phyloP scores from a whole-genome alignment of 495 filamentous ascomycete genomes.

The Penicillium macrosclerotiorum region DNA sequence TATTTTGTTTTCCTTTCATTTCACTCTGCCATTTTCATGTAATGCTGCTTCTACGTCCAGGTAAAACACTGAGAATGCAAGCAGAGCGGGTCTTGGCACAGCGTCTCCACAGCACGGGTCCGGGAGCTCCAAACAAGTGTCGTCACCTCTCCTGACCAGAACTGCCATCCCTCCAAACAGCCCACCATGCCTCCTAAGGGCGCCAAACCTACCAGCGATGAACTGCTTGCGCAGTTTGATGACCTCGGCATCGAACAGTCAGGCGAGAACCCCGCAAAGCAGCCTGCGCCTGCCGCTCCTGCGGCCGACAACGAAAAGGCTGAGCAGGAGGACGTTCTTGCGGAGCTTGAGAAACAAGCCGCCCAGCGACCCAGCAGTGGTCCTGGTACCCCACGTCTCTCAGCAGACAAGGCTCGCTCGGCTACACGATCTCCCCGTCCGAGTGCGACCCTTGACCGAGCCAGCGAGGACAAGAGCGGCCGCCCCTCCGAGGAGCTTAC shows the following conservation, averaged over 20 bases:
- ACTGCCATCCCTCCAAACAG: slow-evolving; percentile 2
- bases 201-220: slow-evolving; percentile 67
- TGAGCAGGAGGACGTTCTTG: slow-evolving; percentile 66
- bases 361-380: slow-evolving; percentile 64
- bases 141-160: slow-evolving; percentile 34
- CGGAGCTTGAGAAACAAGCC: slow-evolving; percentile 79
- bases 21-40: no score
- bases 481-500: slow-evolving; percentile 76
- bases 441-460: slow-evolving; percentile 53
- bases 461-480: slow-evolving; percentile 60
- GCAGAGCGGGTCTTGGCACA: slow-evolving; percentile 26
- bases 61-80: neutral
- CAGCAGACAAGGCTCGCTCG: slow-evolving; percentile 50
- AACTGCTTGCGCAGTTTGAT: slow-evolving; percentile 80
- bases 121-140: slow-evolving; percentile 29
- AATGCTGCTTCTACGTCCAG: neutral
- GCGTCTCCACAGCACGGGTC: slow-evolving; percentile 20
- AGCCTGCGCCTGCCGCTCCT: slow-evolving; percentile 20
- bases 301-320: slow-evolving; percentile 41
- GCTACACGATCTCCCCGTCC: slow-evolving; percentile 57
- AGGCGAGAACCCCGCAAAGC: slow-evolving; percentile 39
- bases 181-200: slow-evolving; percentile 45
- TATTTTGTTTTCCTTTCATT: no score
- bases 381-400: slow-evolving; percentile 78
- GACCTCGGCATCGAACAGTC: slow-evolving; percentile 56